Conservation (phyloP, 345 rosid species). For the Arabis alpina region DNA sequence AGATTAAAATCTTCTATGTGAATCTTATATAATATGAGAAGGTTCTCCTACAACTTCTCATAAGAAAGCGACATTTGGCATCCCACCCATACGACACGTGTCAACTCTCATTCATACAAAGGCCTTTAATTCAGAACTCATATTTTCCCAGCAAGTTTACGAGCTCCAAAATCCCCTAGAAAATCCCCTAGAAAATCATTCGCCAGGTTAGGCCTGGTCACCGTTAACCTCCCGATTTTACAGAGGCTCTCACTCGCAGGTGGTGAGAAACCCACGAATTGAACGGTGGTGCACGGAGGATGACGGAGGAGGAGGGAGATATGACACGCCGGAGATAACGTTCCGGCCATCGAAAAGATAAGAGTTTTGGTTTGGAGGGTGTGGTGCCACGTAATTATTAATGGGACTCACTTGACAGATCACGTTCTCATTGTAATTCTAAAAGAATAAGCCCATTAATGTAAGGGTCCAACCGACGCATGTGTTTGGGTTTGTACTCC, state of each 20-base stretch:
- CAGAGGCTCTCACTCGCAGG: not conserved
- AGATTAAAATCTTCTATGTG: no score
- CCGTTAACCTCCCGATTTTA: conserved; percentile 27
- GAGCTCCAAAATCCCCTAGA: conserved; percentile 43
- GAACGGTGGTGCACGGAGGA: conserved; percentile 33
- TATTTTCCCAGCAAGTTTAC: no score
- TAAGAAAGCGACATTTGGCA: no score
- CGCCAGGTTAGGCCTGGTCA: conserved; percentile 32
- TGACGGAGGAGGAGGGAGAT: conserved; percentile 33
- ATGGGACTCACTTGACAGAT: conserved; percentile 12
- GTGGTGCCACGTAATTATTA: conserved; percentile 5
- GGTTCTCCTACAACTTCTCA: no score
- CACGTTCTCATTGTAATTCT: not conserved
- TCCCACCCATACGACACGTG: no score
- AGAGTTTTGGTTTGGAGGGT: not conserved
- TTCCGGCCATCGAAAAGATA: conserved; percentile 43
- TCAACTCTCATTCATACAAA: no score
- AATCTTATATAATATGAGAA: no score
- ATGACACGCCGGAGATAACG: conserved; percentile 46
- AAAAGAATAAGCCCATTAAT: conserved; percentile 2
- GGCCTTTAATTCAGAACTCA: no score
- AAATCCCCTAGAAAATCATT: conserved; percentile 44
- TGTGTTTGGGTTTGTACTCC: conserved; percentile 4
- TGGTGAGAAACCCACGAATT: conserved; percentile 23
- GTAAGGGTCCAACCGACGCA: not conserved